Base-by-base conservation (phyloP, 73 alveolate genomes). In the Stentor coeruleus region DNA sequence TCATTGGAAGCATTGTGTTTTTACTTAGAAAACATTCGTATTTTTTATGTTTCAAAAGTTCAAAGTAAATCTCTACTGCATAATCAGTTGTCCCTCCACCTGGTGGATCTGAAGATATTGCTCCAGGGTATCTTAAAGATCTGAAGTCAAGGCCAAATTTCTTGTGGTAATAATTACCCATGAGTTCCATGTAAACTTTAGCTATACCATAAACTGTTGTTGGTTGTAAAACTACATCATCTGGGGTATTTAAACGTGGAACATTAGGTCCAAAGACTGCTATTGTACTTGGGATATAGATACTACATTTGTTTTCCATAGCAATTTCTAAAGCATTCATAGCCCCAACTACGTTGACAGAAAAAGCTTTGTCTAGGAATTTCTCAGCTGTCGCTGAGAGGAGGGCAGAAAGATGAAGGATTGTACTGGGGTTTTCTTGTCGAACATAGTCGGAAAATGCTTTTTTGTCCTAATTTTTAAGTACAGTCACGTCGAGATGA, bases 61-160 rank as follows among this genome's bases (percentile, higher is more conserved):
- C 89, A 49, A 82, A 86, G 83, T 82, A 86, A 60, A 86, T 86
- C 72, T 86, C 89, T 26, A 81, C 77, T n/a, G 92, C 86, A 75
- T 86, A 86, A 74, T 86, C 92, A 38, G 92, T 86, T 3, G 92
- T 86, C 31, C 92, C 92, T 58, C 85, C 85, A 84, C 86, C 86
- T 31, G 31, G 89, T 55, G 41, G 83, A n/a, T 83, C 83, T 73
- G 86, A 82, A 57, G 86, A 41, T 59, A 86, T 82, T n/a, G 83
- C 79, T 6, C 92, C 92, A 3, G 92, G 92, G 82, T 82, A 86
- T 74, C 92, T 86, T 37, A 86, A 58, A 3, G 89, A 80, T 33
- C 92, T 82, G 84, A 86, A 86, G 42, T 86, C 89, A 3, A 86
- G 84, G 6, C 92, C 92, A 40, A 57, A 83, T 49, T 82, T 86